Conservation (phyloP, 116 monocot genomes). For the Dioscorea cayenensis region DNA sequence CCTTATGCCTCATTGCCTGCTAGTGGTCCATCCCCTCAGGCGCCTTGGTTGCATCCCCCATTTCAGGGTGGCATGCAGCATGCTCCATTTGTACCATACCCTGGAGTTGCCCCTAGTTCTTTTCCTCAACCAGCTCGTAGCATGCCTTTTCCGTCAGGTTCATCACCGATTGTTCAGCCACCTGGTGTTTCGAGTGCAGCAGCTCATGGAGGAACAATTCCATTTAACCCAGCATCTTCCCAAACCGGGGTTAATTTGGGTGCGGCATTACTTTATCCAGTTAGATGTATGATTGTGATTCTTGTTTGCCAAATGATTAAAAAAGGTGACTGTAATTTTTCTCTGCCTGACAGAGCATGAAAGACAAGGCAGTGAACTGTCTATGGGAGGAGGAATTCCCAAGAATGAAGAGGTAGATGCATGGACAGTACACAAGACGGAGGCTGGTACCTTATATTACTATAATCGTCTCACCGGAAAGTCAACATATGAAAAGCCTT, state of each 20-base stretch:
- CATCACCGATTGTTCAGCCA: constrained; percentile 27
- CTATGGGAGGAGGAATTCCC: constrained; percentile 13
- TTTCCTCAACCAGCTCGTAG: constrained; percentile 32
- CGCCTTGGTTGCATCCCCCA: constrained; percentile 55
- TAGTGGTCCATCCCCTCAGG: constrained; percentile 25
- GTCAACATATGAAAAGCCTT: constrained; percentile 92
- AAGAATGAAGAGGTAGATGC: constrained; percentile 31
- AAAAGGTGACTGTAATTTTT: background rate
- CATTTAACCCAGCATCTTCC: constrained; percentile 11
- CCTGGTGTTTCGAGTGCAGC: constrained; percentile 35
- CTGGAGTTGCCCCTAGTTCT: constrained; percentile 31
- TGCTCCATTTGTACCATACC: constrained; percentile 47
- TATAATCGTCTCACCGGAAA: constrained; percentile 85
- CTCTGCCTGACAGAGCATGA: constrained; percentile 30
- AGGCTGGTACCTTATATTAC: constrained; percentile 80
- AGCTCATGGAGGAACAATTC: constrained; percentile 6
- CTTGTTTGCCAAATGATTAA: background rate
- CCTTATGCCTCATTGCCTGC: constrained; percentile 31
- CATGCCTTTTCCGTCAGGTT: constrained; percentile 20
- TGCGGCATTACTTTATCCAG: constrained; percentile 23
- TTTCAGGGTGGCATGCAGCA: constrained; percentile 41
- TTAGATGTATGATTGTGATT: constrained; percentile 20
- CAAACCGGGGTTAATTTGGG: constrained; percentile 12
- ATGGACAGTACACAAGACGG: constrained; percentile 90
- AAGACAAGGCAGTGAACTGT: constrained; percentile 30